phyloP scores from a whole-genome alignment of 1,284 basidiomycete genomes.

The Bondarzewia mesenterica region DNA sequence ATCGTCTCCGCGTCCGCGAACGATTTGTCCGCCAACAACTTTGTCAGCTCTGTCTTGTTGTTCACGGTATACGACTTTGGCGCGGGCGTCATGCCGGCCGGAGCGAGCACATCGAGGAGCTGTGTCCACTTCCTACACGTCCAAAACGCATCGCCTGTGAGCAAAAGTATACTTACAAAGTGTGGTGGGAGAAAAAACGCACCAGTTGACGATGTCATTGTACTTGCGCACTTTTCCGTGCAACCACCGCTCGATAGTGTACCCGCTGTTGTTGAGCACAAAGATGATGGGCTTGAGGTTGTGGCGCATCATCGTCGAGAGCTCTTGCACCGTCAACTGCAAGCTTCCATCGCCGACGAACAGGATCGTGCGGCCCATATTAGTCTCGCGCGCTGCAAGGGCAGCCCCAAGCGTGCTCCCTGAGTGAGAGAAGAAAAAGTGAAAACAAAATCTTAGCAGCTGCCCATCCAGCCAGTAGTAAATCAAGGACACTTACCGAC shows the following conservation, averaged over 20 bases:
- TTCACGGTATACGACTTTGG: conserved; percentile 58
- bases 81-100: conserved; percentile 40
- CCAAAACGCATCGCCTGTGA: neutral
- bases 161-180: neutral
- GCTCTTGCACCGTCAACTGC: conserved; percentile 69
- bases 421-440: conserved; percentile 21
- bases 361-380: conserved; percentile 63
- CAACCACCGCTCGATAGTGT: conserved; percentile 80
- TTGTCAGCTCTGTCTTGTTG: conserved; percentile 56
- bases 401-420: conserved; percentile 72
- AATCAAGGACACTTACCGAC: conserved; percentile 3
- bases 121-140: conserved; percentile 43
- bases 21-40: conserved; percentile 46
- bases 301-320: conserved; percentile 71
- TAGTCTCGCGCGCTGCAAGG: conserved; percentile 66
- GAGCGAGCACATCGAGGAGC: conserved; percentile 46
- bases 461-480: no score
- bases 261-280: conserved; percentile 86
- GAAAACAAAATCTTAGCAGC: no score
- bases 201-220: conserved; percentile 68
- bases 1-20: conserved; percentile 59
- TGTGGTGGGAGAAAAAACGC: conserved; percentile 5
- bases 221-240: conserved; percentile 63
- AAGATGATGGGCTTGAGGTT: conserved; percentile 74
- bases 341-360: conserved; percentile 85